A percentile compares a stretch with the other conserved stretches of the same genome.
phyloP scores from a whole-genome alignment of 2,329 filamentous ascomycete species.

The Gremmenia infestans region DNA sequence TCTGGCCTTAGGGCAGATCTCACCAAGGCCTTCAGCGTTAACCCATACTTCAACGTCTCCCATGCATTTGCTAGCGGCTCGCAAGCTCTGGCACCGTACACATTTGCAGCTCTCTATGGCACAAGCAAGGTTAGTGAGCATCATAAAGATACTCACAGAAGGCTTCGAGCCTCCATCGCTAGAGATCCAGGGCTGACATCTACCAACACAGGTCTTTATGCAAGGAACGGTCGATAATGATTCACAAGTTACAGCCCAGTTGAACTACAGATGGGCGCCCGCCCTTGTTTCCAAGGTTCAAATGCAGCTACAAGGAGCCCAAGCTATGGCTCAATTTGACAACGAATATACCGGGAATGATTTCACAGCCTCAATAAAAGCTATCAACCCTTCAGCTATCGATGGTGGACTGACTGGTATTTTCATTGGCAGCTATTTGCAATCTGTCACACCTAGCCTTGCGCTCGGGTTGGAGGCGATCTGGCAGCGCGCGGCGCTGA shows the following conservation, averaged over 20 bases:
- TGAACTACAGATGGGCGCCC: slow-evolving; percentile 86
- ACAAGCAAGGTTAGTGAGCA: slow-evolving; percentile 70
- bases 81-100: slow-evolving; percentile 88
- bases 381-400: slow-evolving; percentile 89
- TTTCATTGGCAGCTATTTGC: slow-evolving; percentile 91
- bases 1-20: slow-evolving; percentile 91
- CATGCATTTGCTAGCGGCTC: slow-evolving; percentile 93
- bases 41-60: slow-evolving; percentile 92
- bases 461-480: slow-evolving; percentile 87
- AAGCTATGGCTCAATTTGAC: slow-evolving; percentile 89
- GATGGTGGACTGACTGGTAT: slow-evolving; percentile 93
- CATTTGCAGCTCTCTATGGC: slow-evolving; percentile 89
- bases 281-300: slow-evolving; percentile 81
- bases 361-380: slow-evolving; percentile 89
- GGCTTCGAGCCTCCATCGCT: not conserved
- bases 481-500: slow-evolving; percentile 83
- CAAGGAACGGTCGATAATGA: slow-evolving; percentile 96
- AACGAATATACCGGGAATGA: slow-evolving; percentile 92
- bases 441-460: slow-evolving; percentile 82
- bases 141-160: not conserved
- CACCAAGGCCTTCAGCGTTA: slow-evolving; percentile 92
- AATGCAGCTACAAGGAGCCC: slow-evolving; percentile 74
- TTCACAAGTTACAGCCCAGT: slow-evolving; percentile 77
- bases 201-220: slow-evolving; percentile 68
- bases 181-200: slow-evolving; percentile 18